These are phyloP conservation scores for Clonostachys rhizophaga DNA, from an alignment of 2,329 filamentous ascomycete species.

Conservation along the genomic window DNA sequence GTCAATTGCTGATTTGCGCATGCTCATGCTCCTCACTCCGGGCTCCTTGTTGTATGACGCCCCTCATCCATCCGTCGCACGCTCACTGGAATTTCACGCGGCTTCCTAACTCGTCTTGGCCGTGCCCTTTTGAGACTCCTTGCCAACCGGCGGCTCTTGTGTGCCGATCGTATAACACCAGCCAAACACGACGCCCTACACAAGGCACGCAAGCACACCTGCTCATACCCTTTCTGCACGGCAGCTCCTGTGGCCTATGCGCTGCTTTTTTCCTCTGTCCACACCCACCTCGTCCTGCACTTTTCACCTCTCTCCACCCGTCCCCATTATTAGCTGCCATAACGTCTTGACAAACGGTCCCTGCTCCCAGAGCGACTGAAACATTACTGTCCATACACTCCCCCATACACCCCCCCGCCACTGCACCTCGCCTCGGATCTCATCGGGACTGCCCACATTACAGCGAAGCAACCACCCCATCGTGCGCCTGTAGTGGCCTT, in stretches of 20 bases:
- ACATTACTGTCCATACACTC: too few relatives aligned
- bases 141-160: constrained; percentile 1
- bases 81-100: not conserved
- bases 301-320: not conserved
- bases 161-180: constrained; percentile 1
- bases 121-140: constrained; percentile 1
- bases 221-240: constrained; percentile 1
- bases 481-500: not conserved
- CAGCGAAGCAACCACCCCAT: not conserved
- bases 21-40: constrained; percentile 1
- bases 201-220: constrained; percentile 1
- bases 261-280: too few relatives aligned
- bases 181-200: too few relatives aligned
- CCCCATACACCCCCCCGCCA: too few relatives aligned
- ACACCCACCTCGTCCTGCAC: too few relatives aligned
- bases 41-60: too few relatives aligned
- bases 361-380: too few relatives aligned
- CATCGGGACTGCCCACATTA: not conserved
- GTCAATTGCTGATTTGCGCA: not conserved
- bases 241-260: not conserved
- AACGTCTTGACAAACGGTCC: too few relatives aligned
- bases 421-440: not conserved
- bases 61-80: too few relatives aligned
- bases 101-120: not conserved
- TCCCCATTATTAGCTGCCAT: not conserved